Conservation (phyloP, 1,139 yeast genomes). For the Pichia norvegensis region DNA sequence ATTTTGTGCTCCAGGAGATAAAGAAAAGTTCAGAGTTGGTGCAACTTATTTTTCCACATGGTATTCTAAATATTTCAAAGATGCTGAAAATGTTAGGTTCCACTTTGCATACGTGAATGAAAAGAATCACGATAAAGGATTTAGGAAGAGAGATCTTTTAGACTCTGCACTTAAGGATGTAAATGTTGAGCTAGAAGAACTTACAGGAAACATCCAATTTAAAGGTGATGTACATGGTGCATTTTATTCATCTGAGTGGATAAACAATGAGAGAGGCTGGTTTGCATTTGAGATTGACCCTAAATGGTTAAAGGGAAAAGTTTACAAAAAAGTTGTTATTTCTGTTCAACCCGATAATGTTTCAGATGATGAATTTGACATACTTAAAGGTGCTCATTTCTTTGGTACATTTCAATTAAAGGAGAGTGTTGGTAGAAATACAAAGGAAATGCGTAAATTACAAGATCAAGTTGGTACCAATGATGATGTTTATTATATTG, state of each 20-base stretch:
- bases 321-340: slow-evolving; percentile 42
- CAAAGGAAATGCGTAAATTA: slow-evolving; percentile 43
- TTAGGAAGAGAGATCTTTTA: slow-evolving; percentile 28
- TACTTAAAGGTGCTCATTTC: slow-evolving; percentile 44
- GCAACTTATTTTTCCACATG: slow-evolving; percentile 70
- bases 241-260: slow-evolving; percentile 66
- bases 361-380: slow-evolving; percentile 57
- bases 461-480: slow-evolving; percentile 50
- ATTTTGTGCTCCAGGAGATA: slow-evolving; percentile 72
- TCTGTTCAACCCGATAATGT: slow-evolving; percentile 67
- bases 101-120: slow-evolving; percentile 64
- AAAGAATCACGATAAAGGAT: slow-evolving; percentile 45
- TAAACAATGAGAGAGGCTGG: slow-evolving; percentile 55
- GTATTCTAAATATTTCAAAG: slow-evolving; percentile 57
- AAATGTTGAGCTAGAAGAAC: slow-evolving; percentile 29
- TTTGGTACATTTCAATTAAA: slow-evolving; percentile 47
- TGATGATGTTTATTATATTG: slow-evolving; percentile 60
- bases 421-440: slow-evolving; percentile 52
- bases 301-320: slow-evolving; percentile 53
- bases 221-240: slow-evolving; percentile 35
- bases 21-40: slow-evolving; percentile 46
- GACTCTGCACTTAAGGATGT: slow-evolving; percentile 18
- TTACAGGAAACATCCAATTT: slow-evolving; percentile 19
- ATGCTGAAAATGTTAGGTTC: slow-evolving; percentile 51
- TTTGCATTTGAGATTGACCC: slow-evolving; percentile 51